Base-by-base conservation (phyloP, 331 rosid species). In the Pyrus hybrid region DNA sequence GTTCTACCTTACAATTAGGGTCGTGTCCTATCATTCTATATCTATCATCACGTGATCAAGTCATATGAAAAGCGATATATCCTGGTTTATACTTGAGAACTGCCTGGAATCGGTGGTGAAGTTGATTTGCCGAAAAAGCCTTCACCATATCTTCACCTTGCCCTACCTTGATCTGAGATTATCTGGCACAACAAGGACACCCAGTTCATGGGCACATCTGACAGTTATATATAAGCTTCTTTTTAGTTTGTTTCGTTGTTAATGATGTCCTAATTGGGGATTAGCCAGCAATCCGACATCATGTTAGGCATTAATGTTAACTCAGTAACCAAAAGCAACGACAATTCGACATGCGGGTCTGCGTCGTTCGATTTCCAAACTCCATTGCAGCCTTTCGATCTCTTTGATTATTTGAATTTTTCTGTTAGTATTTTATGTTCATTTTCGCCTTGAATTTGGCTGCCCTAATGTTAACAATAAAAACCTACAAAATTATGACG, bases 221-320 rank as follows among this genome's bases (percentile, higher is more conserved):
- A 26, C 28, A 26, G 6, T 30, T 30, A 30, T 30, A 30, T 5
- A 30, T 30, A 30, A 30, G 32, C 32, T 30, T 30, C 32, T 30
- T 30, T 30, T 30, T 30, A 30, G 32, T 30, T 30, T 30, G 32
- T 30, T 63, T 8, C 13, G 25, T 5, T 72, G 25, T 57, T 22
- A 35, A 58, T 23, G 67, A 33, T 22, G 56, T 63, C 25, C 20
- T 29, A 63, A n/a, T 5, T 26, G 16, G 13, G 21, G 49, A 26
- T 23, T 54, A 72, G 57, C 47, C 21, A 51, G 73, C 63, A 75
- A 13, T 32, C 76, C 80, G 76, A 63, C 77, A 82, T 73, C 64
- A 43, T 82, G 72, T 69, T 70, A 14, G 68, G 70, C 47, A 54
- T 35, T 43, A 21, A 14, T 71, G 65, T 9, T 45, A 5, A 32